Evolutionary conservation across 2,329 filamentous ascomycete species (phyloP).

Genomic region (Dactylellina parvicollis): DNA sequence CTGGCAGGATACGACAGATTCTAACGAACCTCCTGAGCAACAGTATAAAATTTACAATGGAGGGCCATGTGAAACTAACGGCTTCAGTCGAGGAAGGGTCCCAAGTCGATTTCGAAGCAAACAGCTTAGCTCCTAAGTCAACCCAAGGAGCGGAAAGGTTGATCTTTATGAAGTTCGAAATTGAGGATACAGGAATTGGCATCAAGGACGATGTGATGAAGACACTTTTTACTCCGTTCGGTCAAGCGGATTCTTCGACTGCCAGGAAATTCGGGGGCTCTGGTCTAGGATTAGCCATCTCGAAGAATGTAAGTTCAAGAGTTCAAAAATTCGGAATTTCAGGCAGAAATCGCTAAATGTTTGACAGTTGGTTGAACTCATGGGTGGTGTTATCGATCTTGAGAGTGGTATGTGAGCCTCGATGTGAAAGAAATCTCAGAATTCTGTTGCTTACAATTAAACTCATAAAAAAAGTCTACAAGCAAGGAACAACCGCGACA

Average conservation of each 20-base stretch:
- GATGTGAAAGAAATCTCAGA: background rate
- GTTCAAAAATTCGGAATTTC: background rate
- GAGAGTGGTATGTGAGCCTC: conserved; percentile 60
- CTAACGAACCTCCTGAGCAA: conserved; percentile 82
- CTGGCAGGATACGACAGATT: conserved; percentile 83
- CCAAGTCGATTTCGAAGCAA: conserved; percentile 29
- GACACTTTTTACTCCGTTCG: conserved; percentile 80
- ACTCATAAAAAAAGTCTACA: conserved; percentile 25
- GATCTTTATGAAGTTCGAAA: conserved; percentile 74
- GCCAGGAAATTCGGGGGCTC: conserved; percentile 59
- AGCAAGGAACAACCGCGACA: conserved; percentile 34
- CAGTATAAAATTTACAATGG: conserved; percentile 77
- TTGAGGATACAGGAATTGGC: conserved; percentile 82
- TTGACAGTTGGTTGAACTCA: conserved; percentile 73
- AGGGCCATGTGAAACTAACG: conserved; percentile 74
- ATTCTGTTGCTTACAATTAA: background rate
- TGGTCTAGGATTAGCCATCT: conserved; percentile 78
- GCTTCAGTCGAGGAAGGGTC: conserved; percentile 71
- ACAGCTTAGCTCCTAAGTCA: conserved; percentile 24
- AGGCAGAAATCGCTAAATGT: background rate
- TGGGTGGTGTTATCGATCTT: conserved; percentile 78
- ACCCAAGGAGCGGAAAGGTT: conserved; percentile 64
- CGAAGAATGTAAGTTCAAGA: conserved; percentile 70
- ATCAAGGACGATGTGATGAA: conserved; percentile 80
- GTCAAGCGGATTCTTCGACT: conserved; percentile 82